Percentiles rank a stretch among this genome's conserved stretches.
Evolutionary conservation across 371 early-diverging fungal genomes (phyloP).

Genomic region (Gilbertella persicaria): DNA sequence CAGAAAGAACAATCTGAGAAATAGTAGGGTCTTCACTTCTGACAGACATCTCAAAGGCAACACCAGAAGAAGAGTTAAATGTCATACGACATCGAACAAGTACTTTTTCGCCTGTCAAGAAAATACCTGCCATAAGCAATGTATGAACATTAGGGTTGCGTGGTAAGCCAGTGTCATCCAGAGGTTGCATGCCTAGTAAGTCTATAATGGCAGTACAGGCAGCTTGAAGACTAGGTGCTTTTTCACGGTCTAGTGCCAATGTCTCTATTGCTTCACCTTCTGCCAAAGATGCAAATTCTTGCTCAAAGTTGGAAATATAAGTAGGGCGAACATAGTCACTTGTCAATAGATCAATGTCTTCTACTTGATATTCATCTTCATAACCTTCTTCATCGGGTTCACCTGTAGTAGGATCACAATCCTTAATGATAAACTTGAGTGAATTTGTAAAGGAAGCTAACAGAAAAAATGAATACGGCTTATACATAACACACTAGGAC

Average conservation of each 20-base stretch:
- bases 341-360: conserved; percentile 81
- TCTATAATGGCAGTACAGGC: conserved; percentile 71
- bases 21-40: conserved; percentile 71
- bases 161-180: conserved; percentile 73
- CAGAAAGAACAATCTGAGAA: conserved; percentile 72
- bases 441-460: conserved; percentile 81
- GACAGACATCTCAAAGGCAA: conserved; percentile 90
- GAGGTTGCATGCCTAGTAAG: conserved; percentile 84
- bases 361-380: conserved; percentile 93
- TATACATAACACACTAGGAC: background rate
- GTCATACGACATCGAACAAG: conserved; percentile 89
- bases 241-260: conserved; percentile 73
- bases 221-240: conserved; percentile 64
- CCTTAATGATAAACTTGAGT: conserved; percentile 90
- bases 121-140: conserved; percentile 82
- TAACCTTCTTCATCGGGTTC: conserved; percentile 92
- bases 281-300: conserved; percentile 79
- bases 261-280: conserved; percentile 81
- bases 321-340: conserved; percentile 92
- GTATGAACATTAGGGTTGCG: conserved; percentile 84
- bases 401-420: conserved; percentile 91
- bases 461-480: background rate
- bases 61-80: conserved; percentile 77
- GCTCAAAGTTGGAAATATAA: conserved; percentile 50
- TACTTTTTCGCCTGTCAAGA: conserved; percentile 76